Evolutionary conservation across 164 flowering plant species (phyloP), one percentile per base, ranked within the genome.

Genomic region (Platanus orientalis): DNA sequence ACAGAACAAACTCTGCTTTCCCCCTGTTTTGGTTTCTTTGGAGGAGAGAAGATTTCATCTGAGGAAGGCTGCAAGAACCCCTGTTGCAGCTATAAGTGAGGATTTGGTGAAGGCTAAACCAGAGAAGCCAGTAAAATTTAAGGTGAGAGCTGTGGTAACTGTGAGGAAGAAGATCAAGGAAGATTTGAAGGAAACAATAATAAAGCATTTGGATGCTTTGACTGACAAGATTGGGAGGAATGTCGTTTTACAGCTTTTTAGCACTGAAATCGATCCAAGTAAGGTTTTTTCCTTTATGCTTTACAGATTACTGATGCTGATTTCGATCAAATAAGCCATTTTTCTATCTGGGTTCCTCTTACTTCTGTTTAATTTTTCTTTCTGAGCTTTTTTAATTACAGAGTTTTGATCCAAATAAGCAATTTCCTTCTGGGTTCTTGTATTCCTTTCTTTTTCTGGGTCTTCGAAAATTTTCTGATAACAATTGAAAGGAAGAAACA

Each of bases 221-320:
- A 68, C 95, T 57, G 99, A 91, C 19, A 80, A 64, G 51, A 73
- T 94, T 60, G 99, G 99, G 9, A 72, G 86, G 57, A 93, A 90
- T 76, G 87, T 93, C 39, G 83, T 79, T 53, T 62, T 93, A 25
- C 72, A 87, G 73, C 96, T 93, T 57, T 39, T 89, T 40, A 89
- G 97, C 73, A 75, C 82, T 34, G 85, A 92, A 49, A 71, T 81
- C 64, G 89, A 92, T 79, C 89, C 90, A 59, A 84, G 98, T 92
- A 81, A 75, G 93, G 32, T n/a, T 32, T 49, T 72, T 48, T 40
- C 29, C 29, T 36, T 36, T 36, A 1, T 36, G 39, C 16, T 19
- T 19, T 34, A 34, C 10, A 16, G 20, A 45, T 45, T 45, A 5
- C 11, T 42, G 17, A 9, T 5, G 39, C 39, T 32, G 39, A 32